Conservation (phyloP, 2,329 filamentous ascomycete species). For the Didymella segeticola region DNA sequence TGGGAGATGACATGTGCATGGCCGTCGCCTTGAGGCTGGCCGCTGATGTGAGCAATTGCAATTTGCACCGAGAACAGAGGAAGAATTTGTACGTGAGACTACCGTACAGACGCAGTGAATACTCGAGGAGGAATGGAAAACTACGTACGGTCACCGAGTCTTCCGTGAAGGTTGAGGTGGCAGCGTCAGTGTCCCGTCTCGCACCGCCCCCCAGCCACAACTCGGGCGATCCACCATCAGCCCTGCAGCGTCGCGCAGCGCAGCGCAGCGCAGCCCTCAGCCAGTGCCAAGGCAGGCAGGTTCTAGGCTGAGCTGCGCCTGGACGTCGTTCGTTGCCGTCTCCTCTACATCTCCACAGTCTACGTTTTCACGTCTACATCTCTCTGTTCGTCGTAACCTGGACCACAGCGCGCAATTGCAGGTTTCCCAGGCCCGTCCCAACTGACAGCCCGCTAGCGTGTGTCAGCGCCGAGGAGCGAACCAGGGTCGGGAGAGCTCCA, state of each 20-base stretch:
- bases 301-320: conserved; percentile 31
- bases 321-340: conserved; percentile 14
- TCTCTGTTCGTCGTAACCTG: conserved; percentile 3
- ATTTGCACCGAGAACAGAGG: background rate
- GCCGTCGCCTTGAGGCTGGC: conserved; percentile 11
- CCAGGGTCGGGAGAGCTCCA: conserved; percentile 28
- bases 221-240: conserved; percentile 22
- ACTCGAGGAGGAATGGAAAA: background rate
- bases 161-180: background rate
- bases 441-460: conserved; percentile 26
- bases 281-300: conserved; percentile 33
- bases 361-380: conserved; percentile 2
- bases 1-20: conserved; percentile 21
- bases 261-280: conserved; percentile 25
- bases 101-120: background rate
- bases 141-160: conserved; percentile 5
- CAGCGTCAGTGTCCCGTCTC: background rate
- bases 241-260: conserved; percentile 30
- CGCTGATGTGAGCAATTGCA: conserved; percentile 20
- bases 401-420: conserved; percentile 18
- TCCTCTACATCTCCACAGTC: conserved; percentile 6
- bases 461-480: conserved; percentile 23
- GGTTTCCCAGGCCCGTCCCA: background rate
- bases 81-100: background rate
- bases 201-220: conserved; percentile 28